These are phyloP conservation scores for Aphanomyces astaci DNA, from an alignment of 352 stramenopile species.

Conservation along the genomic window DNA sequence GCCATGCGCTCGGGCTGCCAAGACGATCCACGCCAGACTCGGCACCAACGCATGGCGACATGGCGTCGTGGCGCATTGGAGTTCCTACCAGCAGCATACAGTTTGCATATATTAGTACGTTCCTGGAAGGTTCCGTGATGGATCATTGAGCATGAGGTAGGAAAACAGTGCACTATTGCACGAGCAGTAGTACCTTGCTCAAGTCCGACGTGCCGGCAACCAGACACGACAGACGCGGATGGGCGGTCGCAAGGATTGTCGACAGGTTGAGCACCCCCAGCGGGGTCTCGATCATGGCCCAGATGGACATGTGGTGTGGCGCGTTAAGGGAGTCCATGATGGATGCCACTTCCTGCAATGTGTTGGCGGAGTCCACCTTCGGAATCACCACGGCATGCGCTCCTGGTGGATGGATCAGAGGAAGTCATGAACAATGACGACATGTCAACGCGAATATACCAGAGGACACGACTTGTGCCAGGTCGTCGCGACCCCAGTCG, in stretches of 20 bases:
- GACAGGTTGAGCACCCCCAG: conserved; percentile 32
- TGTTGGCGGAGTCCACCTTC: conserved; percentile 34
- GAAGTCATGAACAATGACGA: not conserved
- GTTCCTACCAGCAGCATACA: conserved; percentile 26
- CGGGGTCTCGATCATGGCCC: conserved; percentile 41
- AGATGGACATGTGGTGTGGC: conserved; percentile 27
- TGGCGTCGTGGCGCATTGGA: conserved; percentile 12
- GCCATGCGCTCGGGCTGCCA: conserved; percentile 29
- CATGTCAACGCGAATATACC: not conserved
- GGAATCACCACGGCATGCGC: conserved; percentile 30
- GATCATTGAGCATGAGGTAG: too few relatives aligned
- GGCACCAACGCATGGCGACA: conserved; percentile 22
- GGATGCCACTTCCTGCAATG: conserved; percentile 26
- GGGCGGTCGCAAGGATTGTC: conserved; percentile 25
- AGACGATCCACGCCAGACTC: conserved; percentile 25
- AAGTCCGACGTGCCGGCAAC: conserved; percentile 37
- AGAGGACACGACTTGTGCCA: conserved; percentile 20
- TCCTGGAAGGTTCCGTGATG: too few relatives aligned
- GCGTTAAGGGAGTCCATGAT: conserved; percentile 26
- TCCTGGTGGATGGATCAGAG: conserved; percentile 6
- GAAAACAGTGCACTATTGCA: too few relatives aligned
- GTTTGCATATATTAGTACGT: too few relatives aligned
- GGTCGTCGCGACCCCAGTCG: conserved; percentile 29
- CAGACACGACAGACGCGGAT: conserved; percentile 26
- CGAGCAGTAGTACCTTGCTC: conserved; percentile 23